Evolutionary conservation across 805 yeast genomes (phyloP).

Genomic region (Saccharomyces kudriavzevii): DNA sequence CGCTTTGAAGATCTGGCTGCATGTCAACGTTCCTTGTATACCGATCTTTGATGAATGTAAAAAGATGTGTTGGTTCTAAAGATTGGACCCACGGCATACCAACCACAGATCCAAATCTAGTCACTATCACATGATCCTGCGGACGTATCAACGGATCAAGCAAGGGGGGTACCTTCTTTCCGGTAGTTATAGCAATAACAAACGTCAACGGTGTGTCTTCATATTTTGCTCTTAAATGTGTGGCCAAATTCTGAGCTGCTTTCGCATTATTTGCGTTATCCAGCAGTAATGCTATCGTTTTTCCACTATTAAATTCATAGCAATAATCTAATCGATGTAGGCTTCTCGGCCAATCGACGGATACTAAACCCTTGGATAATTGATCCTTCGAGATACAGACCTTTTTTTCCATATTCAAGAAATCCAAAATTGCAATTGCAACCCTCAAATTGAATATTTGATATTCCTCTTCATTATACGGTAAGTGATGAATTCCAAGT

Average conservation of each 20-base stretch:
- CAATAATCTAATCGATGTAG: constrained; percentile 45
- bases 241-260: constrained; percentile 68
- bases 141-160: constrained; percentile 41
- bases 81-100: constrained; percentile 92
- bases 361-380: constrained; percentile 44
- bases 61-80: constrained; percentile 26
- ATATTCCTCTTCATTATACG: constrained; percentile 54
- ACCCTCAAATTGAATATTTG: constrained; percentile 64
- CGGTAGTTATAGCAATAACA: constrained; percentile 67
- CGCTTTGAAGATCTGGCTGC: constrained; percentile 16
- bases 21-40: constrained; percentile 24
- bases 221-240: constrained; percentile 36
- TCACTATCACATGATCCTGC: constrained; percentile 51
- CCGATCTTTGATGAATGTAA: constrained; percentile 19
- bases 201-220: constrained; percentile 35
- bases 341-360: constrained; percentile 81
- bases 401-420: constrained; percentile 18
- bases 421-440: constrained; percentile 50
- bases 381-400: constrained; percentile 27
- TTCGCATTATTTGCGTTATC: constrained; percentile 93
- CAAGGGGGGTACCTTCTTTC: constrained; percentile 52
- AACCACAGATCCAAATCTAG: constrained; percentile 61
- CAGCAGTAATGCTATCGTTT: constrained; percentile 36
- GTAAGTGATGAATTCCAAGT: constrained; percentile 32
- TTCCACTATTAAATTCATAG: constrained; percentile 9